Evolutionary conservation across 2,329 filamentous ascomycete species (phyloP).

Genomic region (Acrodontium crateriforme): DNA sequence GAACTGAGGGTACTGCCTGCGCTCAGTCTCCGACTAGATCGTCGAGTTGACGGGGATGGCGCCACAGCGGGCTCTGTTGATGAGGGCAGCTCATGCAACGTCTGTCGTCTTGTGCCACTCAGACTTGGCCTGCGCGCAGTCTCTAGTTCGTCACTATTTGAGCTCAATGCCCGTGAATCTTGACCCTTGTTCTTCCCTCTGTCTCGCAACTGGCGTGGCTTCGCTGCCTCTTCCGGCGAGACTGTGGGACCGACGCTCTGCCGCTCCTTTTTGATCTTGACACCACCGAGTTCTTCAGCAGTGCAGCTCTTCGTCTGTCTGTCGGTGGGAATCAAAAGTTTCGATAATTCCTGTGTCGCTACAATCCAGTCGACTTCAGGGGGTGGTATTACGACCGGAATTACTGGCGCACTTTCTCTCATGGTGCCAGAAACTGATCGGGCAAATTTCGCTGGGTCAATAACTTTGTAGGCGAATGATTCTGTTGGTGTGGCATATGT

Average conservation of each 20-base stretch:
- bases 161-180: constrained; percentile 10
- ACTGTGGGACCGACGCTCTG: constrained; percentile 36
- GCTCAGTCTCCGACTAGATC: constrained; percentile 20
- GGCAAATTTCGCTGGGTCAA: constrained; percentile 51
- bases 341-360: constrained; percentile 71
- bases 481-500: constrained; percentile 82
- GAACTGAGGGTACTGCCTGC: constrained; percentile 15
- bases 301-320: constrained; percentile 64
- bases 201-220: constrained; percentile 47
- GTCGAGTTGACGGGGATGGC: constrained; percentile 14
- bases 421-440: constrained; percentile 47
- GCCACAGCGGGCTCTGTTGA: constrained; percentile 10
- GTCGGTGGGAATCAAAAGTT: constrained; percentile 62
- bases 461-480: constrained; percentile 69
- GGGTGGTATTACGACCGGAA: constrained; percentile 49
- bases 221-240: constrained; percentile 30
- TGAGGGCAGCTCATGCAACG: constrained; percentile 24
- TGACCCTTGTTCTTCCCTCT: constrained; percentile 11
- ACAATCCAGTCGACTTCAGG: constrained; percentile 77
- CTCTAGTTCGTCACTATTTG: constrained; percentile 14
- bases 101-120: constrained; percentile 18
- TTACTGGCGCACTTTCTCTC: constrained; percentile 22
- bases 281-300: constrained; percentile 58
- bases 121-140: constrained; percentile 12
- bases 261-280: constrained; percentile 47